phyloP scores from a whole-genome alignment of 1,284 basidiomycete genomes.

The Gymnopus androsaceus region DNA sequence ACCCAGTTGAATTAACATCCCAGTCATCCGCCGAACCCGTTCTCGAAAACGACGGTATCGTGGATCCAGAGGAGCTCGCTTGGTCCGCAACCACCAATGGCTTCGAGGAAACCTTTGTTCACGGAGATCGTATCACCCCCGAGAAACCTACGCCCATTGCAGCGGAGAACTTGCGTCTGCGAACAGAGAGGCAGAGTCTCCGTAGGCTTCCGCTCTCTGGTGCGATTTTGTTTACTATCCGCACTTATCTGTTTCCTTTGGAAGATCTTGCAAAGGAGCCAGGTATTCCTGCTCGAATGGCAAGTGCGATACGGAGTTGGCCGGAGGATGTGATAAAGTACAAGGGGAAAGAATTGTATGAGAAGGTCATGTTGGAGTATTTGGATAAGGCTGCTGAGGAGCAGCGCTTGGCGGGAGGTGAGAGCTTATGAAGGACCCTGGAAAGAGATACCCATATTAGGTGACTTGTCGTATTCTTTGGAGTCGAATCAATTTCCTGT shows the following conservation, averaged over 20 bases:
- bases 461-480: too few species aligned
- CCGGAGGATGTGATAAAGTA: slow-evolving; percentile 63
- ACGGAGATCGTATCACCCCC: slow-evolving; percentile 33
- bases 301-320: slow-evolving; percentile 70
- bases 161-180: slow-evolving; percentile 56
- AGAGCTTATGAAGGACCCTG: slow-evolving; percentile 8
- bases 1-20: neutral
- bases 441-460: slow-evolving; percentile 11
- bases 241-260: slow-evolving; percentile 70
- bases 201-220: slow-evolving; percentile 67
- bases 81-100: slow-evolving; percentile 72
- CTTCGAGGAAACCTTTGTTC: slow-evolving; percentile 55
- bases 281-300: slow-evolving; percentile 68
- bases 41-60: slow-evolving; percentile 26
- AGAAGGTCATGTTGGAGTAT: slow-evolving; percentile 46
- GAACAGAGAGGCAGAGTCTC: slow-evolving; percentile 75
- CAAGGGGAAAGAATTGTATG: slow-evolving; percentile 58
- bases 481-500: too few species aligned
- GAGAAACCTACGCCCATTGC: slow-evolving; percentile 27
- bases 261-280: slow-evolving; percentile 58
- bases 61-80: slow-evolving; percentile 66
- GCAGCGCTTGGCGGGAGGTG: slow-evolving; percentile 10
- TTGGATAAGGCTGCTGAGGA: slow-evolving; percentile 48
- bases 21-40: slow-evolving; percentile 18
- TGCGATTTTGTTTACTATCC: slow-evolving; percentile 76